Evolutionary conservation across 176 grass and related monocot species (phyloP).

Genomic region (Saccharum officinarum): DNA sequence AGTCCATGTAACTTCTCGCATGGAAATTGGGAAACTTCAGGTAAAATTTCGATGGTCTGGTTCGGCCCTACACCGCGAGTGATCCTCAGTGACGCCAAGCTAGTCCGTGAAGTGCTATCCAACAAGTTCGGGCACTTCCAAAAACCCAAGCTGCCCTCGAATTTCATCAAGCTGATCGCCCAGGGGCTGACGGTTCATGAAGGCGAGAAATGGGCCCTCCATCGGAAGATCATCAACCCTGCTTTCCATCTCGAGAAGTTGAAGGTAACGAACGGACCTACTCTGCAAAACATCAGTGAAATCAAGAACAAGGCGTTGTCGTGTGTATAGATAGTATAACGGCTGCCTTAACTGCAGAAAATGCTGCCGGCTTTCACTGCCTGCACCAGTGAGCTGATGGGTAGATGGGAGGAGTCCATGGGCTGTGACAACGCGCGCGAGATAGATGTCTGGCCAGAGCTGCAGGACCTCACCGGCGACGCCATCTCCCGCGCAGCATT

Average conservation of each 20-base stretch:
- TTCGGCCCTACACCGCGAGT: slow-evolving; percentile 30
- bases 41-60: slow-evolving; percentile 50
- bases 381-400: slow-evolving; percentile 36
- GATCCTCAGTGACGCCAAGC: slow-evolving; percentile 37
- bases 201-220: slow-evolving; percentile 55
- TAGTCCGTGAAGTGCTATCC: slow-evolving; percentile 29
- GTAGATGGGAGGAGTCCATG: slow-evolving; percentile 28
- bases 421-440: not conserved
- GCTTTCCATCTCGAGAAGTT: slow-evolving; percentile 66
- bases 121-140: slow-evolving; percentile 33
- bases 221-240: slow-evolving; percentile 56
- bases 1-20: not conserved
- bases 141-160: not conserved
- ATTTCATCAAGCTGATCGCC: not conserved
- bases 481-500: slow-evolving; percentile 54
- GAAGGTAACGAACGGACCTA: slow-evolving; percentile 33
- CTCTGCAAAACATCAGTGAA: not conserved
- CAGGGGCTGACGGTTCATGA: slow-evolving; percentile 19
- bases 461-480: slow-evolving; percentile 45
- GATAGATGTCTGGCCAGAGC: slow-evolving; percentile 36
- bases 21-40: slow-evolving; percentile 12
- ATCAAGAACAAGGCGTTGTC: not conserved
- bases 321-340: not conserved
- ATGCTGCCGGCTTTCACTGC: slow-evolving; percentile 44
- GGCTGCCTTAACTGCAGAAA: not conserved